Conservation (phyloP, 768 basidiomycete genomes). For the Leccinum fibrillosum region DNA sequence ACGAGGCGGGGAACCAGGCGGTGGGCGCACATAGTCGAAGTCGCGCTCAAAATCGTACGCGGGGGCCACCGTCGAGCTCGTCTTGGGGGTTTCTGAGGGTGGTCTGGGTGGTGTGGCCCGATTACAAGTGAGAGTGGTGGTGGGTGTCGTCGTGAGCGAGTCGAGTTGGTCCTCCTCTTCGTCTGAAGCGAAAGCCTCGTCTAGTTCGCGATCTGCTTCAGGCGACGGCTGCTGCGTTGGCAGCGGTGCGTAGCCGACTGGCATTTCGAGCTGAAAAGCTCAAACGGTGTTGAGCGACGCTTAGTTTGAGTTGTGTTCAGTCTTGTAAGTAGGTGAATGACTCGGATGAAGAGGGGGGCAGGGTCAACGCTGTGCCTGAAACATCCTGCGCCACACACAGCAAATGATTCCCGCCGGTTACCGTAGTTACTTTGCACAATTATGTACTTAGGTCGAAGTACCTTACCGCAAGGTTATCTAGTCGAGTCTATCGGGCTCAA, state of each 20-base stretch:
- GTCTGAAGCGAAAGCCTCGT: slow-evolving; percentile 72
- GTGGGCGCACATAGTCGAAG: slow-evolving; percentile 64
- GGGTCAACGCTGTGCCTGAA: background rate
- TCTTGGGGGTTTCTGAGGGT: slow-evolving; percentile 17
- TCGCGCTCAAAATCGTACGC: slow-evolving; percentile 73
- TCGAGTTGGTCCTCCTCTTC: slow-evolving; percentile 37
- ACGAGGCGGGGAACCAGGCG: slow-evolving; percentile 74
- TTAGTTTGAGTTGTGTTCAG: background rate
- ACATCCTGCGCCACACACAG: background rate
- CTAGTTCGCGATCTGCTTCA: slow-evolving; percentile 57
- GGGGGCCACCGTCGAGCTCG: slow-evolving; percentile 16
- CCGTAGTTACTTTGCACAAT: too few relatives aligned
- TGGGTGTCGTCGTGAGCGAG: slow-evolving; percentile 31
- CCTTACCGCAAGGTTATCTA: too few relatives aligned
- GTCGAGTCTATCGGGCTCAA: too few relatives aligned
- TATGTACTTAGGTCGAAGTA: too few relatives aligned
- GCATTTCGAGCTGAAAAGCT: slow-evolving; percentile 34
- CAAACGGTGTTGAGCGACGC: background rate
- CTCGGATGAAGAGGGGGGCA: background rate
- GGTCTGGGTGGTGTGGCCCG: slow-evolving; percentile 13
- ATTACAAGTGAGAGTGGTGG: slow-evolving; percentile 12
- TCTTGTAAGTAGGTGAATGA: background rate
- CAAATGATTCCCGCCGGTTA: too few relatives aligned
- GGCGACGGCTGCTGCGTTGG: slow-evolving; percentile 46
- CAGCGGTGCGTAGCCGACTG: slow-evolving; percentile 51